Conservation (phyloP, 345 rosid species). For the Gossypium sturtianum region DNA sequence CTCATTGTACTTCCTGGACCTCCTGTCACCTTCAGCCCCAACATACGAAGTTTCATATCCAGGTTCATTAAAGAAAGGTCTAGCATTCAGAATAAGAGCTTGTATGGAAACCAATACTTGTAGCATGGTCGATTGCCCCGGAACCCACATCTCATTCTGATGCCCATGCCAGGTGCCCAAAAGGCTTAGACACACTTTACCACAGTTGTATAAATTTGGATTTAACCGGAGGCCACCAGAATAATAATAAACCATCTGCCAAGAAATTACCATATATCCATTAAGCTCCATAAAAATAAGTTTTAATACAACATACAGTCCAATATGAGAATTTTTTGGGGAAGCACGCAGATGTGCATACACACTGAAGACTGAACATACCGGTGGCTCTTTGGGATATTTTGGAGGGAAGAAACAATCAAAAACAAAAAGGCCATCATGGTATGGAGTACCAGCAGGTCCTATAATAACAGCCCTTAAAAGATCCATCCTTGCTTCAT, state of each 20-base stretch:
- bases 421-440: slow-evolving; percentile 60
- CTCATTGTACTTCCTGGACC: slow-evolving; percentile 39
- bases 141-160: slow-evolving; percentile 44
- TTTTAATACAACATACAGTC: neutral
- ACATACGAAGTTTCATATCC: slow-evolving; percentile 31
- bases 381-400: slow-evolving; percentile 50
- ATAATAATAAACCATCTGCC: slow-evolving; percentile 51
- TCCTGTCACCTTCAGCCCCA: slow-evolving; percentile 30
- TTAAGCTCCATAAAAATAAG: slow-evolving; percentile 5
- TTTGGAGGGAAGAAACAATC: slow-evolving; percentile 49
- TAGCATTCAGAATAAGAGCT: slow-evolving; percentile 45
- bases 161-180: slow-evolving; percentile 58
- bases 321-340: neutral
- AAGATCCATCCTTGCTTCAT: slow-evolving; percentile 50
- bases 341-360: neutral
- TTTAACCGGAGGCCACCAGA: slow-evolving; percentile 59
- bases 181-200: slow-evolving; percentile 64
- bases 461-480: slow-evolving; percentile 53
- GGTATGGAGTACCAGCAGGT: slow-evolving; percentile 60
- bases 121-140: slow-evolving; percentile 52
- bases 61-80: slow-evolving; percentile 59
- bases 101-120: slow-evolving; percentile 63
- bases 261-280: slow-evolving; percentile 5
- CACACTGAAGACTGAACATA: slow-evolving; percentile 14
- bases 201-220: slow-evolving; percentile 54